Conservation (phyloP, 768 basidiomycete genomes). For the Fomitopsis pulvina region DNA sequence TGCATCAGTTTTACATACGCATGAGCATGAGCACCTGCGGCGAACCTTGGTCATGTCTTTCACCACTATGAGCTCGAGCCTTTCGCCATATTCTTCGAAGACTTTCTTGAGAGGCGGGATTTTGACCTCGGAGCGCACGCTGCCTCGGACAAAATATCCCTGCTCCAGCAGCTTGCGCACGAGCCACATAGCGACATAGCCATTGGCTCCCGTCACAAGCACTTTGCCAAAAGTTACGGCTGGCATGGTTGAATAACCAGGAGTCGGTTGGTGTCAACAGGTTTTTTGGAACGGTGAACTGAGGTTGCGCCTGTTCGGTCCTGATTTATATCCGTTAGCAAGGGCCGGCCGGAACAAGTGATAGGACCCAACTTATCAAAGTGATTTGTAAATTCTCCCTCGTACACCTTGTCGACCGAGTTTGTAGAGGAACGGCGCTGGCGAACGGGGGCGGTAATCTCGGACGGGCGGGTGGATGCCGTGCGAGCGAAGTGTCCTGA, state of each 20-base stretch:
- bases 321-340: too few species aligned
- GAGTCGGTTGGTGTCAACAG: neutral
- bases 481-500: neutral
- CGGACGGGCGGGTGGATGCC: neutral
- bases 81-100: conserved; percentile 48
- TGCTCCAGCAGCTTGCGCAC: conserved; percentile 47
- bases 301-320: too few species aligned
- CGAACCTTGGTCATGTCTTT: conserved; percentile 52
- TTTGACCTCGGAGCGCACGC: conserved; percentile 59
- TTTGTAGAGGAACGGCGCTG: neutral
- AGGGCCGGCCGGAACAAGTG: too few species aligned
- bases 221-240: conserved; percentile 31
- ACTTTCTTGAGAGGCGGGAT: conserved; percentile 46
- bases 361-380: too few species aligned
- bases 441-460: neutral
- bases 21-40: conserved; percentile 25
- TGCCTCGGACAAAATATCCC: conserved; percentile 60
- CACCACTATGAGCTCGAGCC: conserved; percentile 64
- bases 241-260: conserved; percentile 25
- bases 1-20: too few species aligned
- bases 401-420: neutral
- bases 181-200: conserved; percentile 56
- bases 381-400: neutral
- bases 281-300: neutral
- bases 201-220: conserved; percentile 54